Evolutionary conservation across 2,329 filamentous ascomycete genomes (phyloP), one percentile per base, ranked within the genome.

Genomic region (Orbilia javanica): DNA sequence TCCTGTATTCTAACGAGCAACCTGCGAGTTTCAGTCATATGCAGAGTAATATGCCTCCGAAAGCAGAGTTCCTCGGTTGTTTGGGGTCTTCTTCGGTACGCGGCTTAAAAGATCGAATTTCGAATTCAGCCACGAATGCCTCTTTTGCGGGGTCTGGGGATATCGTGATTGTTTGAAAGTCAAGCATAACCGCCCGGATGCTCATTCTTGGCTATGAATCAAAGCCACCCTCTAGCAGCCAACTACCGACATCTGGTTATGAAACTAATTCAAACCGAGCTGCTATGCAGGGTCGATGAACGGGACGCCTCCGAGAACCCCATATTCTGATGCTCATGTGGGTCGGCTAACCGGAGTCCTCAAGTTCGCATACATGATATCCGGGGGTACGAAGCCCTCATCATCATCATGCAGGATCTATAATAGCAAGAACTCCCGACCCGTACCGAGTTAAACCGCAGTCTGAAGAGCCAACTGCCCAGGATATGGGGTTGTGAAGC

Each of bases 41-140:
- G 34, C 27, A 60, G n/a, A 36, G 20, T 29, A 29, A 34, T 13
- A 22, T 22, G 20, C 4, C 34, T 27, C n/a, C 8, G 13, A 60
- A 42, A n/a, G 4, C 3, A 25, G 8, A 25, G n/a, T 42, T 27
- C 55, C 29, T 60, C 55, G 34, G 34, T 42, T 60, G 25, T 31
- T 29, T 31, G 15, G 20, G 15, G 20, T 22, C 1, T 8, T 29
- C 25, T 57, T 60, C 55, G 34, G 34, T 27, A 42, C 11, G 34
- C 55, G 55, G 55, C 55, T 60, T 22, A 60, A 60, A 60, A 60
- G 31, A 60, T 27, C 55, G 55, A 11, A 42, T 25, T 25, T 60
- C 31, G 20, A 27, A 50, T 48, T 42, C 53, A 39, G 53, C 31
- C 53, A 60, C 20, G 8, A 42, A 60, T 1, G n/a, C 18, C 5